These are phyloP conservation scores for Candida sp. DNA, from an alignment of 1,139 yeast species.

Conservation along the genomic window DNA sequence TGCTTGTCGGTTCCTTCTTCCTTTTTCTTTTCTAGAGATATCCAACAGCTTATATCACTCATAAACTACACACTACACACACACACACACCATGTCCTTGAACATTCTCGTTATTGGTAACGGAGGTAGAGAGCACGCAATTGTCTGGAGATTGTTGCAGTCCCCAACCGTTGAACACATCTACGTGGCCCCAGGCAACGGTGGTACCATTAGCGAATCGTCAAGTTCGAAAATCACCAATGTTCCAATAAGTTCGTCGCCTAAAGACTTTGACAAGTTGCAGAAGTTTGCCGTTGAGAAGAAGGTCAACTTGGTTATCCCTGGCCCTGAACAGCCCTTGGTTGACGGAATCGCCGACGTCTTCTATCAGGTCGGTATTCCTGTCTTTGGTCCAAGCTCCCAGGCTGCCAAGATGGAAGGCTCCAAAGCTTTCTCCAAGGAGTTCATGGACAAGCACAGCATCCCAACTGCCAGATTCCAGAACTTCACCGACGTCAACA, in stretches of 20 bases:
- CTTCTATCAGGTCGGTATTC: constrained; percentile 82
- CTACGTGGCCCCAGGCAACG: constrained; percentile 97
- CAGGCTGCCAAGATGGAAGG: constrained; percentile 97
- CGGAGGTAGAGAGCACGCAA: constrained; percentile 99
- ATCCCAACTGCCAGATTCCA: constrained; percentile 95
- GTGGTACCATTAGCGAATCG: constrained; percentile 71
- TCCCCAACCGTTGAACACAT: constrained; percentile 73
- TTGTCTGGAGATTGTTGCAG: constrained; percentile 90
- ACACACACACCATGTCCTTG: constrained; percentile 25
- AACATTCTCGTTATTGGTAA: constrained; percentile 91
- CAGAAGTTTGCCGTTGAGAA: constrained; percentile 74
- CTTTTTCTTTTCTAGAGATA: neutral
- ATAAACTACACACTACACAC: neutral
- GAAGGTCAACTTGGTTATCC: constrained; percentile 76
- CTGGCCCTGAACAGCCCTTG: constrained; percentile 99
- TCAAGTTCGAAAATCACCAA: constrained; percentile 63
- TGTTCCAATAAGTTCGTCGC: constrained; percentile 64
- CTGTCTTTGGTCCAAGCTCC: constrained; percentile 94
- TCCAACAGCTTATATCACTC: neutral
- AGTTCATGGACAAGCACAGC: constrained; percentile 88
- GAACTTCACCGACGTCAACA: constrained; percentile 77
- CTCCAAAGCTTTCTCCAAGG: constrained; percentile 93
- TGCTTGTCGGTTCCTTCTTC: constrained; percentile 1
- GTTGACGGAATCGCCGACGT: constrained; percentile 87
- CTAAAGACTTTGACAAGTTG: constrained; percentile 61